Percentiles rank a stretch among this genome's conserved stretches.
Evolutionary conservation across 2,329 filamentous ascomycete genomes (phyloP).

Genomic region (Chaetomiaceae sp.): DNA sequence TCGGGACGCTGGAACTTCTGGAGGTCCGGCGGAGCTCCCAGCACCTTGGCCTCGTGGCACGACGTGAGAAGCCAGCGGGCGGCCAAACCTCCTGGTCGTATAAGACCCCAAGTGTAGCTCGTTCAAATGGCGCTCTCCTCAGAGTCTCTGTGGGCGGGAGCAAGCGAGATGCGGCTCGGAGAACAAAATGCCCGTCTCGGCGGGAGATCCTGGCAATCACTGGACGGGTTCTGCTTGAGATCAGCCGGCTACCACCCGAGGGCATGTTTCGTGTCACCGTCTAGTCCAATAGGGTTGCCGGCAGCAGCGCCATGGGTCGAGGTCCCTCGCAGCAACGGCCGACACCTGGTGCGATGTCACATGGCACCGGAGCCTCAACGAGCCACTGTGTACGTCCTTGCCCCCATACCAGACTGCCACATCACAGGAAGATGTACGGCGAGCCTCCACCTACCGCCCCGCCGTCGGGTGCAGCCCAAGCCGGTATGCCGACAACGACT

Average conservation of each 20-base stretch:
- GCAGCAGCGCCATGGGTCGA: constrained; percentile 2
- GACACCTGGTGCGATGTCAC: not conserved
- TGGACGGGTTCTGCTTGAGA: constrained; percentile 9
- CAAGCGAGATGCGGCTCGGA: not conserved
- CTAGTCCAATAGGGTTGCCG: constrained; percentile 4
- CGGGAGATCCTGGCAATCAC: not conserved
- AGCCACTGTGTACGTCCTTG: not conserved
- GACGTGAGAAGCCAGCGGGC: not conserved
- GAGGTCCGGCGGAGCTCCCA: not conserved
- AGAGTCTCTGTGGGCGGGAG: too few relatives aligned
- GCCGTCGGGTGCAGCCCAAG: too few relatives aligned
- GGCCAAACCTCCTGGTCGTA: not conserved
- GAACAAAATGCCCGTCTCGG: not conserved
- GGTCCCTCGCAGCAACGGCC: constrained; percentile 2
- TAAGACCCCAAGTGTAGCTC: not conserved
- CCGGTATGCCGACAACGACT: too few relatives aligned
- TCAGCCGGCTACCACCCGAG: not conserved
- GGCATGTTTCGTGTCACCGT: constrained; percentile 5
- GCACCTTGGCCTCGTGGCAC: not conserved
- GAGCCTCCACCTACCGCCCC: too few relatives aligned
- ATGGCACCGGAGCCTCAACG: not conserved
- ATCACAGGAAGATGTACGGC: too few relatives aligned
- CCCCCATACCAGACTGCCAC: too few relatives aligned
- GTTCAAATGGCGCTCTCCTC: too few relatives aligned
- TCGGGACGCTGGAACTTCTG: not conserved